Evolutionary conservation across 306 rosid genomes (phyloP), one percentile per base, ranked within the genome.

Genomic region (Pyrus communis): DNA sequence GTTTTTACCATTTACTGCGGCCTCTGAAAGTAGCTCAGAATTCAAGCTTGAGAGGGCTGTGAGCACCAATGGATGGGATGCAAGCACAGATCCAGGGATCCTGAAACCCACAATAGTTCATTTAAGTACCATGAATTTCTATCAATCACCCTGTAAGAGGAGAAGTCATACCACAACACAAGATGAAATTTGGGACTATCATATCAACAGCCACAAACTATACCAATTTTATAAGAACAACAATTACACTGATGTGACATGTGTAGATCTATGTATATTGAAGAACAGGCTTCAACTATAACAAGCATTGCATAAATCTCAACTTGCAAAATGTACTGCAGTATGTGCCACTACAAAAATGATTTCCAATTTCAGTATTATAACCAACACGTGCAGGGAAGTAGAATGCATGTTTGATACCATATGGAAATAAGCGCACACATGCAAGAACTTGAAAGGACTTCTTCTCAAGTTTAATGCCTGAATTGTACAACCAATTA

Each of bases 1-100:
- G 61, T 40, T 71, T 66, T 64, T 91, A 96, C 99, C 99, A 77
- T 96, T 96, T 77, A 91, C 99, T n/a, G 98, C 82, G 46, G 98
- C 99, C 93, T 96, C 99, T 27, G 97, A 96, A 71, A 96, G 88
- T 73, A 89, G 76, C 67, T 93, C 99, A 31, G 97, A 87, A 87
- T 86, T 89, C 89, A 96, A 91, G 87, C 93, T 96, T 69, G 98
- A 88, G 75, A 96, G 83, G 77, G 99, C 97, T 21, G 97, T 88
- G 74, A 88, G 96, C 84, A 92, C 98, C 85, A 96, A 85, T 9
- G 98, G 99, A 73, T 96, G 97, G 72, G 97, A 82, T 80, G 94
- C 90, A 76, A 96, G 98, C 86, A 87, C 82, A 77, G 91, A 86
- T 75, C 97, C 99, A 17, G 97, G 93, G 76, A 96, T 85, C 90